Evolutionary conservation across 2,329 filamentous ascomycete genomes (phyloP).

Genomic region (Trichoderma lentiforme): DNA sequence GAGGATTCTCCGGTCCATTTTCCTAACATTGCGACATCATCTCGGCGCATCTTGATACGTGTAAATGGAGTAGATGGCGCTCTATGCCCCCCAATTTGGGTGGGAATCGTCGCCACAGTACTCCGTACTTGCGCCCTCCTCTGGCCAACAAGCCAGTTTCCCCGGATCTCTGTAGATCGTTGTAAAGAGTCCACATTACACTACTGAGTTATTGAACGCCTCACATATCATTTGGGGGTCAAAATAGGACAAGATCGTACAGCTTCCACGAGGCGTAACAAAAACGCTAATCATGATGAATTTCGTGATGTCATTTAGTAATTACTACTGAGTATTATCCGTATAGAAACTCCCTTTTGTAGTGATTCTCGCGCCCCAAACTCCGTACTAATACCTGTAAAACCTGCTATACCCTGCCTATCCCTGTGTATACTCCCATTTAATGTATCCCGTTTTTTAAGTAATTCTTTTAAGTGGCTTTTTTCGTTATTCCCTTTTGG

Average conservation of each 20-base stretch:
- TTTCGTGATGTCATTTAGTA: slow-evolving; percentile 12
- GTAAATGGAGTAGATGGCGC: not conserved
- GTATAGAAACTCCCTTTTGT: not conserved
- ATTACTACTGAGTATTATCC: not conserved
- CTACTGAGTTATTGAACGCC: not conserved
- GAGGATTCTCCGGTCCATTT: not conserved
- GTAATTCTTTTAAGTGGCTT: not conserved
- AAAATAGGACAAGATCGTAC: not conserved
- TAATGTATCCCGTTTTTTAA: not conserved
- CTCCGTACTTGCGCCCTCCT: not conserved
- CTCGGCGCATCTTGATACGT: not conserved
- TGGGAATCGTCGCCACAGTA: too few species aligned
- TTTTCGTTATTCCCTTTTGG: not conserved
- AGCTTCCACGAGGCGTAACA: not conserved
- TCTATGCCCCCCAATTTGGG: not conserved
- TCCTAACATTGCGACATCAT: not conserved
- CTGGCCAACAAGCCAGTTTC: not conserved
- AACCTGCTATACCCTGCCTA: not conserved
- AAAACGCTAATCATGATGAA: not conserved
- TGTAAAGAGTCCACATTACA: not conserved
- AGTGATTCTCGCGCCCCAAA: not conserved
- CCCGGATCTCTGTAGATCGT: not conserved
- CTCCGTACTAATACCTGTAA: not conserved
- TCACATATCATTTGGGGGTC: not conserved
- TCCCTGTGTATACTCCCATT: not conserved